Base-by-base conservation (phyloP, 2,329 filamentous ascomycete genomes). In the Geosmithia flava region DNA sequence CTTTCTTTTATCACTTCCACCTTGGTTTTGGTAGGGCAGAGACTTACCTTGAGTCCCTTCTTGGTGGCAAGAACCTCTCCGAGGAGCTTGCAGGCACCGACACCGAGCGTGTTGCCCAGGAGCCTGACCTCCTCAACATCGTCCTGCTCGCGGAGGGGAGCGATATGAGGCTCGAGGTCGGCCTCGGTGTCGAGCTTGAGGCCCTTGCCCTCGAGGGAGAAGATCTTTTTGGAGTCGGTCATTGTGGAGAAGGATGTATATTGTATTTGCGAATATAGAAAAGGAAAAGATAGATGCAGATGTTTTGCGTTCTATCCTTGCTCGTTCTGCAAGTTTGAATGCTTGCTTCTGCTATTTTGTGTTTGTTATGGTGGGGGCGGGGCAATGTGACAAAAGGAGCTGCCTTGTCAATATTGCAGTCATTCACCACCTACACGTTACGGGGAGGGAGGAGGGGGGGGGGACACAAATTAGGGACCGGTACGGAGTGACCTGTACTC, bases 131-230 rank as follows among this genome's bases (percentile, higher is more conserved):
- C 89, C 62, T 94, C 88, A 49, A 94, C 76, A 59, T 89, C 77
- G 49, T 78, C 68, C 68, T 81, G 83, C 50, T 80, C 78, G 53
- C 79, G 72, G 52, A 98, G 79, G 46, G 78, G 75, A 56, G 83
- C 77, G 60, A 96, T 86, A 65, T 96, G 83, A 55, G 85, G 72
- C 65, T 93, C 85, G 52, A 97, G 78, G 66, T 97, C 89, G 54
- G 80, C 84, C 47, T 87, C 87, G 41, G 83, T 87, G 71, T 94
- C 83, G 61, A 98, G 85, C 75, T 95, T 96, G 58, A 97, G 78
- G 60, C 85, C 85, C 72, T 85, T 93, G 67, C 87, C 89, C 68
- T 95, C 87, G 56, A 97, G 81, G 57, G 89, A 90, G 70, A 96
- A 97, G 61, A 87, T 64, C 65, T 85, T 89, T 49, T 66, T 53